Evolutionary conservation across 176 grass and related monocot genomes (phyloP).

Genomic region (Saccharum spontaneum): DNA sequence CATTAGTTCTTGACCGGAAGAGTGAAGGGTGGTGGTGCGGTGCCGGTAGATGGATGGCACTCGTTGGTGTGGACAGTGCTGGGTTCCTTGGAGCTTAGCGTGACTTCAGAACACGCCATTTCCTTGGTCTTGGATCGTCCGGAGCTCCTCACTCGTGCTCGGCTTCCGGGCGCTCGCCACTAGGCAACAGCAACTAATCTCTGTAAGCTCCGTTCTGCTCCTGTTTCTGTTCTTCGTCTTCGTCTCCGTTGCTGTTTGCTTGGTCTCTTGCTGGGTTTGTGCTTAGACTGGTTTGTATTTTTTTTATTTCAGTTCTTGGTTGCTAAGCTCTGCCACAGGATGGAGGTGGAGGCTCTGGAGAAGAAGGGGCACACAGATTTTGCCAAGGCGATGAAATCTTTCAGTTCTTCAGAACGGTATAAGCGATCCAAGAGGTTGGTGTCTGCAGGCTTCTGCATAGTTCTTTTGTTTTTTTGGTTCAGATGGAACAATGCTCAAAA

Average conservation of each 20-base stretch:
- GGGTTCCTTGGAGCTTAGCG: conserved; percentile 44
- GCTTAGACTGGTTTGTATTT: conserved; percentile 21
- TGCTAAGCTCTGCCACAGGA: conserved; percentile 10
- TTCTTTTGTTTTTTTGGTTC: neutral
- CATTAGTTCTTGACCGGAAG: conserved; percentile 51
- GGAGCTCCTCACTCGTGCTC: conserved; percentile 30
- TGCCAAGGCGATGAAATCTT: conserved; percentile 46
- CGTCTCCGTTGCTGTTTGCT: conserved; percentile 13
- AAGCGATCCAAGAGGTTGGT: conserved; percentile 69
- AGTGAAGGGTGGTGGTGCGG: neutral
- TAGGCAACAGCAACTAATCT: conserved; percentile 16
- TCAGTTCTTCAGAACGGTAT: conserved; percentile 37
- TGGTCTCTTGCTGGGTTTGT: neutral
- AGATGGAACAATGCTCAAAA: neutral
- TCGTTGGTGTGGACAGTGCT: conserved; percentile 25
- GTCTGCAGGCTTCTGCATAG: conserved; percentile 12
- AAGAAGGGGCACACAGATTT: conserved; percentile 52
- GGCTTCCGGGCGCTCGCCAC: conserved; percentile 18
- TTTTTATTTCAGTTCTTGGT: conserved; percentile 30
- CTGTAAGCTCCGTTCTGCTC: conserved; percentile 38
- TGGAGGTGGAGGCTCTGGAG: conserved; percentile 57
- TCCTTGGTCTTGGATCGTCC: conserved; percentile 45
- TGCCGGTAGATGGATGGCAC: conserved; percentile 15
- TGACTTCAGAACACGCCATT: conserved; percentile 44
- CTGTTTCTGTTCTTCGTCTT: conserved; percentile 10